phyloP scores from a whole-genome alignment of 495 filamentous ascomycete species.

The Sabuloglossum arenarium region DNA sequence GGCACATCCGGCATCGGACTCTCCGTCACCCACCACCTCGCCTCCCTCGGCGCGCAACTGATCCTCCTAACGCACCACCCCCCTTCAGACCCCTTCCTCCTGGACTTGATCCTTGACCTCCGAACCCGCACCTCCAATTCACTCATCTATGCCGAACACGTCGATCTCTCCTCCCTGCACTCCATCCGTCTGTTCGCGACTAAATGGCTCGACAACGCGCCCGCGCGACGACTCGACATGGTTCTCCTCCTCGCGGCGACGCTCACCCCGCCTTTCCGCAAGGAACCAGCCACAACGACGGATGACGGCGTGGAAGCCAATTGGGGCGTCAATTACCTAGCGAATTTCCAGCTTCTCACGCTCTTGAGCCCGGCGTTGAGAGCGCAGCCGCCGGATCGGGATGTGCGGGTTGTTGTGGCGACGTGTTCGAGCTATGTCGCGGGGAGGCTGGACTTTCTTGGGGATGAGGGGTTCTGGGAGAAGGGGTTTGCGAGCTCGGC shows the following conservation, averaged over 20 bases:
- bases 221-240: conserved; percentile 82
- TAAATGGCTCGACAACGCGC: conserved; percentile 92
- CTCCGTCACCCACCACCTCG: conserved; percentile 48
- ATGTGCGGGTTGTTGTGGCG: conserved; percentile 70
- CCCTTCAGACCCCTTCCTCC: conserved; percentile 65
- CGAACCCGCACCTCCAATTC: conserved; percentile 62
- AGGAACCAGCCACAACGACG: conserved; percentile 28
- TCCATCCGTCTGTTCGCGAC: conserved; percentile 90
- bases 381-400: conserved; percentile 79
- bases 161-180: conserved; percentile 69
- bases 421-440: conserved; percentile 75
- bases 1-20: conserved; percentile 90
- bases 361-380: conserved; percentile 74
- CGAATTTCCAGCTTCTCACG: conserved; percentile 84
- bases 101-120: conserved; percentile 80
- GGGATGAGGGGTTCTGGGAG: conserved; percentile 6
- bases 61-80: conserved; percentile 72
- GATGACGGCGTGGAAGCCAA: conserved; percentile 65
- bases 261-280: conserved; percentile 38
- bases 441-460: conserved; percentile 38
- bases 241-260: conserved; percentile 69
- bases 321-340: conserved; percentile 88
- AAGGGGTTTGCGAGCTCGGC: background rate
- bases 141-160: conserved; percentile 85
- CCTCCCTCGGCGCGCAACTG: conserved; percentile 68